Evolutionary conservation across 495 filamentous ascomycete species (phyloP).

Genomic region (Aspergillus biplanus): DNA sequence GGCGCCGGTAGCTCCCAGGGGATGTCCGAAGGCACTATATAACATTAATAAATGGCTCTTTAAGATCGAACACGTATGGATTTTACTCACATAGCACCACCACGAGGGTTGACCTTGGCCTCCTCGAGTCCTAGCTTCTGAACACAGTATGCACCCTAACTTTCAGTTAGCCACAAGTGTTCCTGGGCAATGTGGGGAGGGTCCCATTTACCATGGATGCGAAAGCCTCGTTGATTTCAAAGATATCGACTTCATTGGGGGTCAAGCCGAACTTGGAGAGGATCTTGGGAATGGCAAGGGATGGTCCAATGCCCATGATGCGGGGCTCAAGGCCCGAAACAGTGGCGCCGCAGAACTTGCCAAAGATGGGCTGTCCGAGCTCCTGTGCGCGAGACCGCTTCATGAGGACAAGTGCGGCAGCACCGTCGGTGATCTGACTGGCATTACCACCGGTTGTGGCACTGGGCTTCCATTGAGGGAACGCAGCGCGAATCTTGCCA

Average conservation of each 20-base stretch:
- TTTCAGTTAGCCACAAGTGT: constrained; percentile 16
- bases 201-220: constrained; percentile 75
- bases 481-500: constrained; percentile 84
- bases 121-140: constrained; percentile 75
- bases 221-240: constrained; percentile 97
- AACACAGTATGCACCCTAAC: constrained; percentile 77
- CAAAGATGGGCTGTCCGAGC: constrained; percentile 85
- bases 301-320: constrained; percentile 97
- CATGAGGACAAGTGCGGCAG: constrained; percentile 89
- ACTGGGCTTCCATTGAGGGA: constrained; percentile 84
- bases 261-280: constrained; percentile 74
- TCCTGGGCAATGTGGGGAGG: not conserved
- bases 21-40: constrained; percentile 72
- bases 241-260: constrained; percentile 82
- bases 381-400: constrained; percentile 83
- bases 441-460: constrained; percentile 90
- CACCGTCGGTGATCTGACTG: constrained; percentile 92
- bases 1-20: constrained; percentile 76
- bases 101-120: constrained; percentile 86
- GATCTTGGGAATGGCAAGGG: constrained; percentile 91
- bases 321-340: constrained; percentile 84
- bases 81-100: constrained; percentile 66
- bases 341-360: constrained; percentile 89
- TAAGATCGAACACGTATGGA: constrained; percentile 5
- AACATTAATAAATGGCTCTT: constrained; percentile 8